Evolutionary conservation across 805 yeast species (phyloP).

Genomic region (Naumovozyma baii): DNA sequence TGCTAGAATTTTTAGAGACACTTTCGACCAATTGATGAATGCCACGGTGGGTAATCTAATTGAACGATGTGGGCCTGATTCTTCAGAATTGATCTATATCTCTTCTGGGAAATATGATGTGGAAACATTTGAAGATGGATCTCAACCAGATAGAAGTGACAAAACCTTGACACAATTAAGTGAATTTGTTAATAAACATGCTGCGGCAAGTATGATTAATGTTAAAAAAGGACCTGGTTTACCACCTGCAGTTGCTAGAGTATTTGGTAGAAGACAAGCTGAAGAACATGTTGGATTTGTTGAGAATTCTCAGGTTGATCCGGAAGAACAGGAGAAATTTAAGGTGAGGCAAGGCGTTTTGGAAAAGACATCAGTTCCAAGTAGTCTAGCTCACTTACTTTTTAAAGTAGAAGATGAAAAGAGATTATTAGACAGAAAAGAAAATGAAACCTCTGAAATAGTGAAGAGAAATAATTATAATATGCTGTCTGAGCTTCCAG

Average conservation of each 20-base stretch:
- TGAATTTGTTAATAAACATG: neutral
- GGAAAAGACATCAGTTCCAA: conserved; percentile 44
- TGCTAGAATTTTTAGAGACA: conserved; percentile 53
- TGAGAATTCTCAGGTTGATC: conserved; percentile 32
- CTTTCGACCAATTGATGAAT: conserved; percentile 55
- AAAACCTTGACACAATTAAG: neutral
- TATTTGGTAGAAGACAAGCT: conserved; percentile 27
- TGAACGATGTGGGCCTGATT: conserved; percentile 54
- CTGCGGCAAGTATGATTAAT: neutral
- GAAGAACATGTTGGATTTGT: conserved; percentile 30
- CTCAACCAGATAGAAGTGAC: neutral
- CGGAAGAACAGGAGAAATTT: conserved; percentile 40
- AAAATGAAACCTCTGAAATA: neutral
- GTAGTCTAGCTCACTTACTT: conserved; percentile 42
- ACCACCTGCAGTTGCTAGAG: conserved; percentile 51
- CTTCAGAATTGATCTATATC: conserved; percentile 43
- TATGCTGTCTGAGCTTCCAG: no score
- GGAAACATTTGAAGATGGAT: conserved; percentile 5
- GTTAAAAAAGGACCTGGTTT: conserved; percentile 38
- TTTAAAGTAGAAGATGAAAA: conserved; percentile 28
- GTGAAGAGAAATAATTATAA: neutral
- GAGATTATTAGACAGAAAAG: neutral
- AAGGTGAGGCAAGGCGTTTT: conserved; percentile 41
- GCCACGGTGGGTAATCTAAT: conserved; percentile 55
- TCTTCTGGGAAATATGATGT: conserved; percentile 4